Evolutionary conservation across 257 asterid genomes (phyloP).

Genomic region (Prunella vulgaris): DNA sequence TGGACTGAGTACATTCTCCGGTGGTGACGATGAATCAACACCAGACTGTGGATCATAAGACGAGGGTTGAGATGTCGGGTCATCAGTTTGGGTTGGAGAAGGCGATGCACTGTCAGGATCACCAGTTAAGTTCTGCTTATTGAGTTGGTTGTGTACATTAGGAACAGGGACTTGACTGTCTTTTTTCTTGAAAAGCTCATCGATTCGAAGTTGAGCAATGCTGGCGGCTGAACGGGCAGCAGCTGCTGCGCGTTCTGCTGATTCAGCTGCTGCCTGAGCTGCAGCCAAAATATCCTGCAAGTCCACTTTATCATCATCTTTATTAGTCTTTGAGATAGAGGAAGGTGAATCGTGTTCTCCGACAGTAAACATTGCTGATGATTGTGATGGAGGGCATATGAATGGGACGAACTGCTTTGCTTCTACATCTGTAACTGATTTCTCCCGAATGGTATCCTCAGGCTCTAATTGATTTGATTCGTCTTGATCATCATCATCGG

Average conservation of each 20-base stretch:
- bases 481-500: constrained; percentile 57
- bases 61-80: constrained; percentile 25
- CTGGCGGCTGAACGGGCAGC: constrained; percentile 95
- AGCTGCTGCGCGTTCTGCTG: constrained; percentile 90
- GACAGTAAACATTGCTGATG: constrained; percentile 28
- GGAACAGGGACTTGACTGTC: constrained; percentile 30
- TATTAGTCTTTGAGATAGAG: constrained; percentile 24
- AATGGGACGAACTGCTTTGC: constrained; percentile 60
- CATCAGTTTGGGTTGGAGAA: constrained; percentile 28
- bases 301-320: constrained; percentile 34
- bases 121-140: constrained; percentile 27
- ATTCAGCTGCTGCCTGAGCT: constrained; percentile 83
- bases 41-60: constrained; percentile 23
- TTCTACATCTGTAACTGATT: constrained; percentile 25
- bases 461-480: constrained; percentile 27
- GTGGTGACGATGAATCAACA: constrained; percentile 27
- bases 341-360: constrained; percentile 29
- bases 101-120: constrained; percentile 29
- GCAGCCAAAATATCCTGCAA: constrained; percentile 82
- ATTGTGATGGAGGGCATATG: constrained; percentile 51
- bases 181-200: constrained; percentile 51
- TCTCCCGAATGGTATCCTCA: constrained; percentile 26
- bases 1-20: constrained; percentile 20
- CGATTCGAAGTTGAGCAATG: constrained; percentile 72
- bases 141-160: constrained; percentile 36